Evolutionary conservation across 495 filamentous ascomycete genomes (phyloP).

Genomic region (Copromyces sp.): DNA sequence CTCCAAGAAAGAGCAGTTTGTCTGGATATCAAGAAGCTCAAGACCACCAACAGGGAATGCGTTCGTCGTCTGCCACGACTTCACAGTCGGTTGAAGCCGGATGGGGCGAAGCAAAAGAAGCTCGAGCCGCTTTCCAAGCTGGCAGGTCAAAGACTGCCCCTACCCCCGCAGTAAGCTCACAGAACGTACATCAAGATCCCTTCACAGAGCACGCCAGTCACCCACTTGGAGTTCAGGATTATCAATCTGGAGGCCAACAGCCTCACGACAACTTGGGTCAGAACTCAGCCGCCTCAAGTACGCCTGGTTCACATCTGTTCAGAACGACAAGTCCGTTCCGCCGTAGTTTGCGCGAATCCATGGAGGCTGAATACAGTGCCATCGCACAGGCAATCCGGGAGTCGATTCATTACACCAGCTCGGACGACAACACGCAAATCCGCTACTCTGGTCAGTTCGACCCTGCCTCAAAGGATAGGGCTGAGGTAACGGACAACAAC

Average conservation of each 20-base stretch:
- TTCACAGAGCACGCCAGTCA: slow-evolving; percentile 1
- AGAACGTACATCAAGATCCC: background rate
- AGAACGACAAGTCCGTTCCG: slow-evolving; percentile 47
- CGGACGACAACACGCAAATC: slow-evolving; percentile 8
- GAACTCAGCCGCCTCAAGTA: slow-evolving; percentile 32
- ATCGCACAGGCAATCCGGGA: slow-evolving; percentile 18
- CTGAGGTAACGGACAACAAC: slow-evolving; percentile 22
- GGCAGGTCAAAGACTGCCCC: background rate
- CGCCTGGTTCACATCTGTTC: slow-evolving; percentile 36
- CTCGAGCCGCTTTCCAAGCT: background rate
- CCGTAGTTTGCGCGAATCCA: slow-evolving; percentile 36
- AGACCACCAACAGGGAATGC: background rate
- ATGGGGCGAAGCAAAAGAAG: background rate
- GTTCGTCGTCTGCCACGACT: background rate
- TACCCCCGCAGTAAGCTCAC: background rate
- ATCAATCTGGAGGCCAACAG: slow-evolving; percentile 1
- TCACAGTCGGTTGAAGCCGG: background rate
- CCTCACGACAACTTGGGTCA: slow-evolving; percentile 11
- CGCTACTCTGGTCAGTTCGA: slow-evolving; percentile 13
- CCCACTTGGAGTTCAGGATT: background rate
- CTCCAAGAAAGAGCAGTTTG: background rate
- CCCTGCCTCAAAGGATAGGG: slow-evolving; percentile 17
- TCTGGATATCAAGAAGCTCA: background rate
- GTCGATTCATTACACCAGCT: background rate
- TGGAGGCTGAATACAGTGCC: slow-evolving; percentile 19